Evolutionary conservation across 2,329 filamentous ascomycete genomes (phyloP).

Genomic region (Ophiostoma ulmi): DNA sequence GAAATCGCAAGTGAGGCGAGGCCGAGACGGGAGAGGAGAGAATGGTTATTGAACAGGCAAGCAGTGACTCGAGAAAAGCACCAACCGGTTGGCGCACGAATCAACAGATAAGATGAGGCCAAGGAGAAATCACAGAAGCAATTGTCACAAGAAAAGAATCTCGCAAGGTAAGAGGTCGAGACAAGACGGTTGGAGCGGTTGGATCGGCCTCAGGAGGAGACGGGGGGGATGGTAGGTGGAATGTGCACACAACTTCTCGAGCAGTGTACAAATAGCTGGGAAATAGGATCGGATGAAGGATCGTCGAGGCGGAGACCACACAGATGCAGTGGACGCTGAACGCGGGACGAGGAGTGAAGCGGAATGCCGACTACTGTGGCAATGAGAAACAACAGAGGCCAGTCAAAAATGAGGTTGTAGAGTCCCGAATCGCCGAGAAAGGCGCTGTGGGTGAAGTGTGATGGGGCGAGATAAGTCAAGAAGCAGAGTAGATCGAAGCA

Average conservation of each 20-base stretch:
- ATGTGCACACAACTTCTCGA: slow-evolving; percentile 1
- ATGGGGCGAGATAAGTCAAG: background rate
- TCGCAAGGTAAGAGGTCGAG: background rate
- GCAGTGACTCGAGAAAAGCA: background rate
- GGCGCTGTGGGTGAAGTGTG: slow-evolving; percentile 10
- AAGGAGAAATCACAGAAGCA: background rate
- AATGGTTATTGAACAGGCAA: background rate
- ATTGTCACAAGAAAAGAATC: background rate
- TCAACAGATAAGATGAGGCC: background rate
- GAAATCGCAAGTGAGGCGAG: background rate
- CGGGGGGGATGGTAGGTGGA: background rate
- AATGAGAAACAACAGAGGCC: background rate
- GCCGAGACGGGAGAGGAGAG: background rate
- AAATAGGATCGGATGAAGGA: slow-evolving; percentile 15
- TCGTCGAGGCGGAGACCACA: slow-evolving; percentile 16
- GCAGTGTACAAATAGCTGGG: slow-evolving; percentile 2
- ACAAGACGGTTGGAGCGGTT: background rate
- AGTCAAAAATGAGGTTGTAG: background rate
- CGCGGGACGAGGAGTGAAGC: background rate
- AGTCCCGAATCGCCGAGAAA: background rate
- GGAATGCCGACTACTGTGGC: background rate
- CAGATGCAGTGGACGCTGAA: background rate
- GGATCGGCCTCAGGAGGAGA: slow-evolving; percentile 3
- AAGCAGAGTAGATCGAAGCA: background rate
- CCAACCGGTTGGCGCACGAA: slow-evolving; percentile 6